These are phyloP conservation scores for Cyberlindnera meyerae DNA, from an alignment of 805 yeast species.

Conservation along the genomic window DNA sequence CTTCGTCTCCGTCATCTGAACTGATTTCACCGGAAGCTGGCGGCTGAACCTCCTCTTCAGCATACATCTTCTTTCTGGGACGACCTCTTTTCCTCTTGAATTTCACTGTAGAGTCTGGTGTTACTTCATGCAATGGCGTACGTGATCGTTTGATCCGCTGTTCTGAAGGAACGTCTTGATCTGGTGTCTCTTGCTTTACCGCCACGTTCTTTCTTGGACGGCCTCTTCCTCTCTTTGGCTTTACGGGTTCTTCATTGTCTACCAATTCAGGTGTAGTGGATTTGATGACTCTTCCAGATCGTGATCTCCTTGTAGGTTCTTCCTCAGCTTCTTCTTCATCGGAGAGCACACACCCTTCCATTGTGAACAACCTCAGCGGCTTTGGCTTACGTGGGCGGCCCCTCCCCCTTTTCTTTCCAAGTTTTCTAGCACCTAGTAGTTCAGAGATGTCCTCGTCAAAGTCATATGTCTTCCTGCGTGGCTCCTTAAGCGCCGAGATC, in stretches of 20 bases:
- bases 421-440: conserved; percentile 1
- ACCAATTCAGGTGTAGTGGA: background rate
- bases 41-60: background rate
- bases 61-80: no score
- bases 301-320: background rate
- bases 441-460: conserved; percentile 1
- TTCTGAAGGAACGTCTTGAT: no score
- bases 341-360: background rate
- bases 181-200: no score
- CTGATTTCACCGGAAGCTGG: no score
- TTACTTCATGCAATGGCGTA: no score
- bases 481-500: background rate
- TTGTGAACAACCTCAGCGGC: background rate
- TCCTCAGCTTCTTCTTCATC: conserved; percentile 2
- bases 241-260: background rate
- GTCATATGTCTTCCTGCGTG: background rate
- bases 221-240: background rate
- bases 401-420: background rate
- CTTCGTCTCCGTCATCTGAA: no score
- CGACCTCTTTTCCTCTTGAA: no score
- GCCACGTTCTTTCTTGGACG: background rate
- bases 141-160: no score
- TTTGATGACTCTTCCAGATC: background rate
- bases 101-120: no score
- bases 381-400: conserved; percentile 2